Evolutionary conservation across 177 flowering plant species (phyloP).

Genomic region (Vitis hybrid): DNA sequence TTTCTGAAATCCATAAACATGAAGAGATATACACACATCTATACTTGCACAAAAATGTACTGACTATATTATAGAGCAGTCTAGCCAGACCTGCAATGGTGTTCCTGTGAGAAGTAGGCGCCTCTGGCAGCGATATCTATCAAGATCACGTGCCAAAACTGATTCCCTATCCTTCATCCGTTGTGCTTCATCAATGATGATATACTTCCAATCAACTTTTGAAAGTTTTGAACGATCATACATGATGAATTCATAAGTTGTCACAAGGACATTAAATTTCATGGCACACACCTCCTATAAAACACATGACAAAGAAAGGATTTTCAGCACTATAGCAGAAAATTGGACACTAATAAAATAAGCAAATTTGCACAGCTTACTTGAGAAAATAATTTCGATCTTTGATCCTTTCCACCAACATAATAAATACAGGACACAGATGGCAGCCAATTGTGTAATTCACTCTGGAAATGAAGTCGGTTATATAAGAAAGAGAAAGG

Average conservation of each 20-base stretch:
- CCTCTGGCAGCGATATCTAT: conserved; percentile 95
- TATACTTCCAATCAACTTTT: conserved; percentile 96
- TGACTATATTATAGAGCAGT: neutral
- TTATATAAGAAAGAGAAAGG: conserved; percentile 10
- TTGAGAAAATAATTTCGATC: conserved; percentile 92
- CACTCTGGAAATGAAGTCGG: conserved; percentile 64
- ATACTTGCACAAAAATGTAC: neutral
- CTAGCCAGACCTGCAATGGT: conserved; percentile 84
- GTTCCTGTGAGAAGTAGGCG: conserved; percentile 97
- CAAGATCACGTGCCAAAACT: conserved; percentile 97
- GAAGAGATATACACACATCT: too few relatives aligned
- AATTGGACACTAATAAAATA: neutral
- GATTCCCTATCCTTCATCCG: conserved; percentile 99
- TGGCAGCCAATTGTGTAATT: conserved; percentile 91
- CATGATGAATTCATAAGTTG: conserved; percentile 98
- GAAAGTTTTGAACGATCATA: conserved; percentile 96
- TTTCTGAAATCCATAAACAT: too few relatives aligned
- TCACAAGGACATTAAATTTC: conserved; percentile 98
- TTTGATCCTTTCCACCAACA: conserved; percentile 93
- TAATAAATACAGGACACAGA: conserved; percentile 90
- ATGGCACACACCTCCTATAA: conserved; percentile 83
- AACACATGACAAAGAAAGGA: conserved; percentile 12
- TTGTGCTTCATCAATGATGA: conserved; percentile 99
- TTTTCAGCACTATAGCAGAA: conserved; percentile 6
- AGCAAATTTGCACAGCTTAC: conserved; percentile 39